These are phyloP conservation scores for Galeopsis tetrahit DNA, from an alignment of 257 asterid species.

Conservation along the genomic window DNA sequence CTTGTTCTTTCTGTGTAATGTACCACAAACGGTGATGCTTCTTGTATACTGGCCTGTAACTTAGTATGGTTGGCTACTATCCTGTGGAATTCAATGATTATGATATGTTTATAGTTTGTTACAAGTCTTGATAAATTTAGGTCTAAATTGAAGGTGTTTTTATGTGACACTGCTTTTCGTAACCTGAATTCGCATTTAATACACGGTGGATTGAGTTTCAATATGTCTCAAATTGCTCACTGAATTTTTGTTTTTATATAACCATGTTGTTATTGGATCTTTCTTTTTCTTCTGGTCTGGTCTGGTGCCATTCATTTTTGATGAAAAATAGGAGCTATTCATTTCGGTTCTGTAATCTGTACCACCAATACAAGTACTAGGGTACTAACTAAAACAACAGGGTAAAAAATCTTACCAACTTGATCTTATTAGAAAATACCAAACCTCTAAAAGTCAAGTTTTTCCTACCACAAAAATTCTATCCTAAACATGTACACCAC, in stretches of 20 bases:
- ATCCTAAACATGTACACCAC: not conserved
- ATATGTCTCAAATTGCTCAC: not conserved
- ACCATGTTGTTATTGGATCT: not conserved
- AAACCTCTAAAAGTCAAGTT: not conserved
- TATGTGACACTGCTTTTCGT: not conserved
- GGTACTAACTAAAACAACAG: too few species aligned
- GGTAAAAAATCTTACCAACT: too few species aligned
- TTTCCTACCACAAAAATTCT: not conserved
- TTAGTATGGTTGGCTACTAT: not conserved
- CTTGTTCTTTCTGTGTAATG: not conserved
- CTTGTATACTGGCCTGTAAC: not conserved
- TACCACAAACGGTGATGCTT: slow-evolving; percentile 13
- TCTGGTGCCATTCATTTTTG: not conserved
- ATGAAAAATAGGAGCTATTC: too few species aligned
- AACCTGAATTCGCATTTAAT: slow-evolving; percentile 26
- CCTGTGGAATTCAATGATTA: not conserved
- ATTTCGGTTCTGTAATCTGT: not conserved
- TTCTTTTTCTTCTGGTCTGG: not conserved
- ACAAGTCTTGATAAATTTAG: not conserved
- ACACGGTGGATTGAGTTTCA: not conserved
- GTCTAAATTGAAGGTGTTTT: too few species aligned
- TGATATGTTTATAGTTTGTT: not conserved
- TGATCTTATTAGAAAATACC: not conserved
- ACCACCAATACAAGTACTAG: not conserved
- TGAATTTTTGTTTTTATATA: not conserved